A percentile compares a stretch with the other conserved stretches of the same genome.
These are phyloP conservation scores for Anastatica hierochuntica DNA, from an alignment of 345 rosid species.

Conservation along the genomic window DNA sequence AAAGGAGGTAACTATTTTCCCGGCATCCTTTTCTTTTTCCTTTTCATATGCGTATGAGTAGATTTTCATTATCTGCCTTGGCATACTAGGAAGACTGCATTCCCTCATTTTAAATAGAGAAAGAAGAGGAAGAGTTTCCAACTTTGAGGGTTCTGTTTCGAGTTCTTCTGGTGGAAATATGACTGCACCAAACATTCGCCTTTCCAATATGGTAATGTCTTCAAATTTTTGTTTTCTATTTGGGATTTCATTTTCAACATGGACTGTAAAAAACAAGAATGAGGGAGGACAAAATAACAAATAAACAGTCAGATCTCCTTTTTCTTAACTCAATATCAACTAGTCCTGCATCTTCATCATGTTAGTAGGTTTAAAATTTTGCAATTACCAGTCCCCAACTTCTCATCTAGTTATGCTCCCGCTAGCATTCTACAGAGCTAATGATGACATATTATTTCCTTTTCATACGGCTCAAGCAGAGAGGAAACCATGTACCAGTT, in stretches of 20 bases:
- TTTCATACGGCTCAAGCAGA: slow-evolving; percentile 44
- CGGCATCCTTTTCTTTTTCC: not conserved
- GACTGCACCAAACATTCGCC: slow-evolving; percentile 32
- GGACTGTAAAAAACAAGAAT: not conserved
- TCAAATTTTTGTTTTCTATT: not conserved
- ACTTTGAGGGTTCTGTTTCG: slow-evolving; percentile 42
- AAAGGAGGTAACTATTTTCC: slow-evolving; percentile 54
- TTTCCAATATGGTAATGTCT: slow-evolving; percentile 43
- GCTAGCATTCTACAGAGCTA: not conserved
- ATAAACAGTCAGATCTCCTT: not conserved
- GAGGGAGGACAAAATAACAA: not conserved
- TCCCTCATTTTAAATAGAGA: slow-evolving; percentile 56
- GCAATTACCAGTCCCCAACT: not conserved
- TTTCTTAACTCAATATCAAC: not conserved
- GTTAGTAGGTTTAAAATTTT: not conserved
- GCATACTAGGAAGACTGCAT: slow-evolving; percentile 55
- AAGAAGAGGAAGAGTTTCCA: slow-evolving; percentile 61
- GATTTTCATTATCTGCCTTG: slow-evolving; percentile 15
- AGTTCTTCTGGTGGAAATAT: slow-evolving; percentile 35
- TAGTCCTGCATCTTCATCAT: slow-evolving; percentile 1
- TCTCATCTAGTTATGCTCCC: too few species aligned
- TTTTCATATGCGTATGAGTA: not conserved
- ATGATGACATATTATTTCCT: slow-evolving; percentile 5
- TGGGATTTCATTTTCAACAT: not conserved
- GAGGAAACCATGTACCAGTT: slow-evolving; percentile 39